These are phyloP conservation scores for Beta macrorhiza DNA, from an alignment of 179 eudicot species.

Conservation along the genomic window DNA sequence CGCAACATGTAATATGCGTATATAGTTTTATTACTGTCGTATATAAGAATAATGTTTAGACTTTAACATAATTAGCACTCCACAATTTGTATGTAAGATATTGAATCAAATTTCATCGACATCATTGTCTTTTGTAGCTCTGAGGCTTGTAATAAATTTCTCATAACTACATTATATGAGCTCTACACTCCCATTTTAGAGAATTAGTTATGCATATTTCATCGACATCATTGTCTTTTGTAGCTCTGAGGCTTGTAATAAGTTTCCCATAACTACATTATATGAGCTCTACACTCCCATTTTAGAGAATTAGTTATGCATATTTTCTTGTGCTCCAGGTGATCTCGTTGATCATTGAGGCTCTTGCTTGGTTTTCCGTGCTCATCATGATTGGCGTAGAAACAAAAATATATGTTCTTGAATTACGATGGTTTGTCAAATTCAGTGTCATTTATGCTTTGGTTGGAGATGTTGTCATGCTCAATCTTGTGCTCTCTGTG, in stretches of 20 bases:
- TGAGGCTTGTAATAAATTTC: not conserved
- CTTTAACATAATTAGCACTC: too few species aligned
- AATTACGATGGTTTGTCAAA: conserved; percentile 74
- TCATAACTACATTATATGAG: not conserved
- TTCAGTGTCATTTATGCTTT: conserved; percentile 69
- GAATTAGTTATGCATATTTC: not conserved
- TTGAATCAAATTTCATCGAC: too few species aligned
- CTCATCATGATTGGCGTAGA: conserved; percentile 60
- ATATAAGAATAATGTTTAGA: too few species aligned
- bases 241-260: too few species aligned
- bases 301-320: not conserved
- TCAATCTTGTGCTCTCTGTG: conserved; percentile 58
- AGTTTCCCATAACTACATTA: not conserved
- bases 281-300: not conserved
- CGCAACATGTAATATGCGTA: too few species aligned
- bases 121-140: too few species aligned
- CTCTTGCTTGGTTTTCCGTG: conserved; percentile 70
- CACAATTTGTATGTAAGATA: too few species aligned
- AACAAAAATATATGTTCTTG: conserved; percentile 65
- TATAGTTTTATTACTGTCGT: too few species aligned
- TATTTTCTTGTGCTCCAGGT: conserved; percentile 41
- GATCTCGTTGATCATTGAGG: conserved; percentile 55
- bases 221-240: too few species aligned
- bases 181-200: not conserved
- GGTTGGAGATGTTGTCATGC: conserved; percentile 70